These are phyloP conservation scores for Ceratocystis papillata DNA, from an alignment of 2,329 filamentous ascomycete genomes.

Conservation along the genomic window DNA sequence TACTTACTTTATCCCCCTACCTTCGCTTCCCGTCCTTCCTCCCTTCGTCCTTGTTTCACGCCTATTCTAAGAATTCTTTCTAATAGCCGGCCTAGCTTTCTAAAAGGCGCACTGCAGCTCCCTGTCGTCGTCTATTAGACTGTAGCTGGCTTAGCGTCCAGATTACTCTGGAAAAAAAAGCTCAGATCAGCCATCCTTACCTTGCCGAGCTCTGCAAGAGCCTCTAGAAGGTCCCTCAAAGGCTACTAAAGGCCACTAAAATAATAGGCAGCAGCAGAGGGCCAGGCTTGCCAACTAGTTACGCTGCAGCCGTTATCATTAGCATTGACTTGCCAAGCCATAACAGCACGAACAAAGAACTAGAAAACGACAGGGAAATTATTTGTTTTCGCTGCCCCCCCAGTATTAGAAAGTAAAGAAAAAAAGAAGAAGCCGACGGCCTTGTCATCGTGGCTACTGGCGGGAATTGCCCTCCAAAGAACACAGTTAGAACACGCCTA, in stretches of 20 bases:
- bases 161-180: not conserved
- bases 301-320: not conserved
- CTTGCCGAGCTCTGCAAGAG: not conserved
- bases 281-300: not conserved
- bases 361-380: no score
- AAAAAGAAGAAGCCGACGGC: not conserved
- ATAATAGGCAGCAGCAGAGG: not conserved
- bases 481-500: not conserved
- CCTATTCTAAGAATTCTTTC: not conserved
- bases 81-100: not conserved
- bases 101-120: not conserved
- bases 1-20: not conserved
- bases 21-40: not conserved
- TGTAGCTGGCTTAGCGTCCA: slow-evolving; percentile 7
- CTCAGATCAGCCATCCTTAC: not conserved
- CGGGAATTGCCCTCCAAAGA: no score
- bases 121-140: not conserved
- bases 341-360: not conserved
- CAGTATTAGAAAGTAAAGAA: not conserved
- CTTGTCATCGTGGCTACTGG: not conserved
- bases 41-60: slow-evolving; percentile 5
- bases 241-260: not conserved
- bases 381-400: not conserved
- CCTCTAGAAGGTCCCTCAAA: not conserved
- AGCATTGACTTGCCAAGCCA: not conserved